Base-by-base conservation (phyloP, 1,284 basidiomycete species). In the Fistulina hepatica region DNA sequence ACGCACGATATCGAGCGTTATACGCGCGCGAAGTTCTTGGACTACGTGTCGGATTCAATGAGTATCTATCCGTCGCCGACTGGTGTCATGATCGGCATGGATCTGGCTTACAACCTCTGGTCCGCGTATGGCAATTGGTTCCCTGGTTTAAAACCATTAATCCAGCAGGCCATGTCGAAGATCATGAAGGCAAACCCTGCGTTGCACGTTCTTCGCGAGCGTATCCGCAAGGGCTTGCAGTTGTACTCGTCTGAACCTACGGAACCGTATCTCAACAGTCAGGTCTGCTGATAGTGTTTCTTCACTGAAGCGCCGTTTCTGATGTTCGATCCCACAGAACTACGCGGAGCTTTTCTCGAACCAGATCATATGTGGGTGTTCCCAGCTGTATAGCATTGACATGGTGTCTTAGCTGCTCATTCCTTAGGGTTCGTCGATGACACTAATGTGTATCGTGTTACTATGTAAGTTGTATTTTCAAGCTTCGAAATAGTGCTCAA, bases 111-210 rank as follows among this genome's bases (percentile, higher is more conserved):
- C 69, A 98, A 97, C 64, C 59, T 97, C 44, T 95, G 95, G 83
- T 93, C 91, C n/a, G 94, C 90, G 1, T 99, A 97, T 55, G 95
- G 94, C 44, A 94, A 95, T 58, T 98, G 92, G 91, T 97, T 97
- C 83, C 94, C 95, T 12, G 94, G 94, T 38, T 77, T 94, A 73
- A 98, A 98, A 66, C 91, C 94, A 4, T 73, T 98, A 44, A 82
- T 98, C 45, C 94, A 97, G 62, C 93, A 97, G 64, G 95, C 94
- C 3, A 97, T 99, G 92, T 89, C 86, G 31, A 99, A 98, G 74
- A 89, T 99, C 60, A 95, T 97, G 92, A 94, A 94, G 59, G 92
- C 91, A 32, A 94, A 95, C 52, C 95, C 95, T 8, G 95, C 95
- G n/a, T 81, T 89, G 40, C 95, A 97, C 56, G 95, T 99, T 23